These are phyloP conservation scores for Bryoerythrophyllum caledonicum DNA, from an alignment of 225 moss, liverwort and hornwort genomes.

Conservation along the genomic window DNA sequence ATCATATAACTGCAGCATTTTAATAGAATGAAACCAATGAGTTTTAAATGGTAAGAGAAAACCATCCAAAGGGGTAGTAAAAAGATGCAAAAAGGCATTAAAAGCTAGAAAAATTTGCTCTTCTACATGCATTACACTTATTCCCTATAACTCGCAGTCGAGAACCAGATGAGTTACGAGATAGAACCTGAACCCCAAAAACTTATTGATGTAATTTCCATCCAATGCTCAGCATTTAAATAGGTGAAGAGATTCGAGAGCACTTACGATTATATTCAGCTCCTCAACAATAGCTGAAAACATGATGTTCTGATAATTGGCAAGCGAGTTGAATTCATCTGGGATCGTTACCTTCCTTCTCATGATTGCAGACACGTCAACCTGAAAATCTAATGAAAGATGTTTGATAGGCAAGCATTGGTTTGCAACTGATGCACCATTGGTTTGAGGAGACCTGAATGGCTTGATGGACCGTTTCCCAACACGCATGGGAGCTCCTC, in stretches of 20 bases:
- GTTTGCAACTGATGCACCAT: constrained; percentile 12
- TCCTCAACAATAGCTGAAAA: constrained; percentile 30
- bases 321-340: constrained; percentile 24
- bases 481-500: constrained; percentile 8
- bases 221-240: neutral
- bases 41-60: neutral
- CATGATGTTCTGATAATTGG: constrained; percentile 23
- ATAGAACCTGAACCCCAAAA: neutral
- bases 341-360: constrained; percentile 25
- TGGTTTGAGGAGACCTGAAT: constrained; percentile 23
- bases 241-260: neutral
- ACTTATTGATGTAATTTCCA: neutral
- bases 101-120: neutral
- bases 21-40: neutral
- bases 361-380: constrained; percentile 3
- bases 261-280: constrained; percentile 28
- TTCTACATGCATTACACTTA: neutral
- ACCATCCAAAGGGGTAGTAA: neutral
- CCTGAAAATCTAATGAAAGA: constrained; percentile 20
- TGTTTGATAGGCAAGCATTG: neutral
- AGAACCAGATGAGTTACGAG: neutral
- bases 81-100: neutral
- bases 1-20: constrained; percentile 30
- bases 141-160: neutral
- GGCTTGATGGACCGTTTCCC: constrained; percentile 7